Evolutionary conservation across 371 early-diverging fungal genomes (phyloP), one percentile per base, ranked within the genome.

Genomic region (Zopfochytrium polystomum): DNA sequence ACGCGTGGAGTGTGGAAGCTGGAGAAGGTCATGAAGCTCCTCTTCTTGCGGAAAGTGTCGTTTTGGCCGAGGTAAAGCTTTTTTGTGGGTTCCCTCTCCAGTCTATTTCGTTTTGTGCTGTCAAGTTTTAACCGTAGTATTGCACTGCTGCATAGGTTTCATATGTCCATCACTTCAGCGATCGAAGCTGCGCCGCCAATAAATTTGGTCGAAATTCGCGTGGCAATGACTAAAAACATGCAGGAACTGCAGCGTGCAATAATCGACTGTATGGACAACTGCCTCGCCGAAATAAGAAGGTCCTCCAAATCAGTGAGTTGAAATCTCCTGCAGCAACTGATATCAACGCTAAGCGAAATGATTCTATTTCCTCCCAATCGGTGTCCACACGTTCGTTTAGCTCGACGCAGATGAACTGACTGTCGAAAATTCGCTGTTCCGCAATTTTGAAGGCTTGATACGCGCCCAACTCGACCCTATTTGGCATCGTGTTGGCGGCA

Each of bases 401-500:
- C 63, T 93, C n/a, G 95, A 93, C 57, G 50, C 84, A 0, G 86
- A 87, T n/a, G 85, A 90, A 0, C 80, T 93, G 30, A 91, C 87
- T 0, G 78, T 93, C 2, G 95, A 96, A 63, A 87, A 91, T 63
- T 83, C 92, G 0, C 77, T 95, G 45, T 89, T 88, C 68, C 79
- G 80, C 47, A 85, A 88, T 0, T 94, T 93, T 70, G 94, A 93
- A 74, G 62, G 66, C 3, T 77, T 87, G 34, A 72, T 95, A 18
- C 77, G 88, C 22, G 70, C 73, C 2, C 90, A 91, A 68, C 70
- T 96, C 31, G 88, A 88, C 58, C 90, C 93, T 1, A 76, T 91
- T 29, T 96, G 96, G 96, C 94, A 96, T 71, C 76, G 83, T 6
- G 80, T 94, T 13, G 79, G 86, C 34, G 58, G 72, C 11, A 84